Evolutionary conservation across 768 basidiomycete genomes (phyloP), one percentile per base, ranked within the genome.

Genomic region (Rubroboletus satanas): DNA sequence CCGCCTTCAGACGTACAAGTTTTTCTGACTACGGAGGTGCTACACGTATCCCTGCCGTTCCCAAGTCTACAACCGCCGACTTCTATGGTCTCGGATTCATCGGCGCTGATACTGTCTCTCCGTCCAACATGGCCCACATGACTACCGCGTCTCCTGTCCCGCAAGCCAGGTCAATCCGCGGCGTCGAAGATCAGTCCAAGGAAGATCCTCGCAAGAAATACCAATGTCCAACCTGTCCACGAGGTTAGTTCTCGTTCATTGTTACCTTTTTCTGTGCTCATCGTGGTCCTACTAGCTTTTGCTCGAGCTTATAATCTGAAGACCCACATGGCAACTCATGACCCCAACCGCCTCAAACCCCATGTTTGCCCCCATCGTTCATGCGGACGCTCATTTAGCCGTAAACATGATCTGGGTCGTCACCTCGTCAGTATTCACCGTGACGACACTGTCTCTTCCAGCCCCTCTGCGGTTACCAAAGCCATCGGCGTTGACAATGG

Each of bases 291-390:
- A 31, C 50, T 55, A 89, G 95, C 89, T 1, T 98, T 98, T 62
- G 94, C 93, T 11, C 79, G 94, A 28, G 93, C 93, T 3, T 97
- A 90, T 73, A 98, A 98, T 65, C 74, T 98, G 54, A 98, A 98
- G 77, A 95, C 94, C 0, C 94, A 97, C 71, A 85, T 90, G 81
- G 88, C 88, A 26, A 98, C 94, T 4, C 94, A 98, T 72, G 92
- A 96, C 68, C 94, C 95, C 23, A 86, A 91, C 71, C 81, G 94
- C 56, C 74, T 87, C 47, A 98, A 96, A 75, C 92, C 93, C 6
- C 88, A 92, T 67, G 80, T 85, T 43, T 98, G 94, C 71, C 88
- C 87, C 41, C 90, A 96, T 72, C 77, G 81, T 41, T 82, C 84
- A 3, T 98, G 94, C 58, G 88, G 87, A 33, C 86, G 94, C 51